Evolutionary conservation across 2,329 filamentous ascomycete species (phyloP), one percentile per base, ranked within the genome.

Genomic region (Colletotrichum spaethianum): DNA sequence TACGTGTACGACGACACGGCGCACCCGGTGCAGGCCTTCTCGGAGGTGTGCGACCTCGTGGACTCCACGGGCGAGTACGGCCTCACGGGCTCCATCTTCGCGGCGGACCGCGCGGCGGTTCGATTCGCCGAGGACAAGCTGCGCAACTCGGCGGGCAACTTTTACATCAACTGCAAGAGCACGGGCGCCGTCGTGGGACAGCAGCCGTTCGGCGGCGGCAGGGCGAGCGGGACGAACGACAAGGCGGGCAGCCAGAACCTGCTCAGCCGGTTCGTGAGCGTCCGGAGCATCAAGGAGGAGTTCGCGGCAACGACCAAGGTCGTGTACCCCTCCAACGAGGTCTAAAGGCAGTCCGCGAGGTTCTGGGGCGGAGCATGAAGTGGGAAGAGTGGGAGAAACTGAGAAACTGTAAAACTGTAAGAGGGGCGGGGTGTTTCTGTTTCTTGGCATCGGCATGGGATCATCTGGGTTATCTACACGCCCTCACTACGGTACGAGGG

Each of bases 151-250:
- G 93, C 93, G 0, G 93, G 93, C 52, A 96, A 96, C 85, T 95
- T 95, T 81, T 96, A 96, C 84, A 87, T 96, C 83, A 96, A 95
- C 85, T 93, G 92, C 86, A 95, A 95, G 88, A 92, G 90, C 81
- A 93, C 92, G 1, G 92, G 91, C 48, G 91, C 92, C 20, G 91
- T 94, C 31, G 91, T 93, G 9, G 92, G 91, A 18, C 92, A 93
- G 83, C 92, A 93, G 83, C 89, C 92, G 4, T 93, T 93, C 79
- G 92, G 92, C 28, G 92, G 92, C 64, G 88, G 90, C 16, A 85
- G 92, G 74, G 91, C 90, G 8, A 92, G 89, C 73, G 92, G 92
- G 33, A 93, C 92, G 28, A 93, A 93, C 79, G 92, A 93, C 82
- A 93, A 93, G 86, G 91, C 92, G 20, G 92, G 92, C 44, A 92